Percentiles rank a stretch among this genome's conserved stretches.
These are phyloP conservation scores for Colletotrichum orchidophilum DNA, from an alignment of 2,329 filamentous ascomycete genomes.

Conservation along the genomic window DNA sequence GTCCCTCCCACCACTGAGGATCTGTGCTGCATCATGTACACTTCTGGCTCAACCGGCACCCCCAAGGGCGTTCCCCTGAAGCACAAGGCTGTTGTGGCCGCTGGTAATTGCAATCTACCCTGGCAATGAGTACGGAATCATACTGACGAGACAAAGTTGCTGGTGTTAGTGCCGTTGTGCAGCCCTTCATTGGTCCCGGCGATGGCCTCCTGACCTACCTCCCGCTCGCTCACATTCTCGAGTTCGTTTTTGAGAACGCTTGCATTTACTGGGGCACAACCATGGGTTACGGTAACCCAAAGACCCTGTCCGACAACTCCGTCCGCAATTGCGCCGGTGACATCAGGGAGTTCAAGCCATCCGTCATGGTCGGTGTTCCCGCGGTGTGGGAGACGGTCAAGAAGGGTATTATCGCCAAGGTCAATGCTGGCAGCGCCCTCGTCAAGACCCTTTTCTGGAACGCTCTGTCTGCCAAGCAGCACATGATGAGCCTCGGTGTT, in stretches of 20 bases:
- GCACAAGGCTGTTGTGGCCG: conserved; percentile 79
- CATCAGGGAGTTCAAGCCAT: conserved; percentile 85
- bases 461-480: conserved; percentile 62
- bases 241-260: conserved; percentile 90
- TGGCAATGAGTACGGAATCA: not conserved
- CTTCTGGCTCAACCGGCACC: conserved; percentile 82
- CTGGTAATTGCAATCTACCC: conserved; percentile 62
- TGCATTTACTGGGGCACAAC: conserved; percentile 85
- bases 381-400: conserved; percentile 93
- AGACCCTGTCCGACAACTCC: conserved; percentile 83
- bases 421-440: conserved; percentile 73
- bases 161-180: conserved; percentile 81
- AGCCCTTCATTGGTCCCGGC: conserved; percentile 79
- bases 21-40: conserved; percentile 78
- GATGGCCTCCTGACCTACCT: conserved; percentile 86
- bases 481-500: conserved; percentile 61
- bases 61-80: conserved; percentile 84
- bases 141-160: conserved; percentile 62
- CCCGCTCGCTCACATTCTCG: conserved; percentile 87
- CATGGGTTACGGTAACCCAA: conserved; percentile 90
- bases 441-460: conserved; percentile 80
- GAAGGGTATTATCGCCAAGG: conserved; percentile 85
- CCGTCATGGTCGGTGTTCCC: conserved; percentile 85
- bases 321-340: conserved; percentile 89
- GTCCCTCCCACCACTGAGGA: conserved; percentile 77